Conservation (phyloP, 805 yeast genomes). For the Candida maris region DNA sequence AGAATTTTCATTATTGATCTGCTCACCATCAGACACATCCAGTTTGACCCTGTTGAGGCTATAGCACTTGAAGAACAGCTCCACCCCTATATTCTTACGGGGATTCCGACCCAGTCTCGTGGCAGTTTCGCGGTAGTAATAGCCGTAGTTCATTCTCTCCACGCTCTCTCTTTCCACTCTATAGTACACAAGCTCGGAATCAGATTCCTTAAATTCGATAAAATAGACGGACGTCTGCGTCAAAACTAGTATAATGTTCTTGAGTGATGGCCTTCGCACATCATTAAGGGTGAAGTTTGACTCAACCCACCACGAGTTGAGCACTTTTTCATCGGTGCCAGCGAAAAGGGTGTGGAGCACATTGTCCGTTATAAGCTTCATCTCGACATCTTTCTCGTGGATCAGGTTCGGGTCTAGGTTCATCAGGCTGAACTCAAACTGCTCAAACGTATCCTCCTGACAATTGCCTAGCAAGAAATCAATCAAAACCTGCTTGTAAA, state of each 20-base stretch:
- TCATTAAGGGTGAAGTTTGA: conserved; percentile 13
- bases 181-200: conserved; percentile 19
- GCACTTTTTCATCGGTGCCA: conserved; percentile 18
- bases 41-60: conserved; percentile 3
- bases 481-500: conserved; percentile 40
- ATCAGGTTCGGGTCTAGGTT: conserved; percentile 28
- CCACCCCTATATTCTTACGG: conserved; percentile 31
- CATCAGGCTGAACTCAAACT: conserved; percentile 36
- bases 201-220: conserved; percentile 18
- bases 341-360: conserved; percentile 15
- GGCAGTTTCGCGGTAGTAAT: conserved; percentile 17
- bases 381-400: conserved; percentile 15
- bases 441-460: conserved; percentile 33
- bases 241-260: conserved; percentile 25
- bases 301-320: conserved; percentile 35
- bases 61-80: conserved; percentile 9
- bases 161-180: conserved; percentile 18
- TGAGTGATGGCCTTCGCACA: conserved; percentile 11
- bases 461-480: conserved; percentile 40
- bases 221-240: conserved; percentile 24
- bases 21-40: conserved; percentile 1
- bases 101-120: conserved; percentile 27
- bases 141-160: conserved; percentile 29
- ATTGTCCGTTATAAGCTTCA: conserved; percentile 15
- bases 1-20: background rate